A percentile compares a stretch with the other conserved stretches of the same genome.
Evolutionary conservation across 495 filamentous ascomycete species (phyloP).

Genomic region (Tuber microsphaerosporum): DNA sequence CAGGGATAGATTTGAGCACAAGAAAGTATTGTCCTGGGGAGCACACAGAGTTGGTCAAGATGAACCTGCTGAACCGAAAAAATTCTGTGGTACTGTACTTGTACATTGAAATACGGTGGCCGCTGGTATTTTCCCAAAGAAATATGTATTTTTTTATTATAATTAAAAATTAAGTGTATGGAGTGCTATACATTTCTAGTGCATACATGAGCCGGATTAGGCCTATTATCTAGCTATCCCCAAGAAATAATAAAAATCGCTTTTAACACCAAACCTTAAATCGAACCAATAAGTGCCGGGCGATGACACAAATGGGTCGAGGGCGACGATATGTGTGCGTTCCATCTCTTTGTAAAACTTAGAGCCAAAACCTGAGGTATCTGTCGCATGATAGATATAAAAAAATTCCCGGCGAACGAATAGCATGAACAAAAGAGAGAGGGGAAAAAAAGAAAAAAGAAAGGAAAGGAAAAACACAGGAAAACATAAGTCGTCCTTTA

Average conservation of each 20-base stretch:
- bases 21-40: neutral
- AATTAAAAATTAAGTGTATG: neutral
- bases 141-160: neutral
- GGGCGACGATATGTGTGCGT: neutral
- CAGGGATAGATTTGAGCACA: neutral
- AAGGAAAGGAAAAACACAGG: neutral
- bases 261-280: neutral
- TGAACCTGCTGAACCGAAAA: neutral
- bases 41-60: neutral
- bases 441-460: neutral
- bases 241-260: neutral
- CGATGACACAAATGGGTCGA: neutral
- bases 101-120: neutral
- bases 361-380: neutral
- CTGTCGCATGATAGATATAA: neutral
- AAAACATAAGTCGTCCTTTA: neutral
- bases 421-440: neutral
- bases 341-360: neutral
- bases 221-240: neutral
- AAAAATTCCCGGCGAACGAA: neutral
- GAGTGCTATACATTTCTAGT: neutral
- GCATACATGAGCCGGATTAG: neutral
- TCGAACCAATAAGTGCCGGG: neutral
- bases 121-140: neutral
- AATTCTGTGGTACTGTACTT: neutral